Evolutionary conservation across 768 basidiomycete species (phyloP), one percentile per base, ranked within the genome.

Genomic region (Brasilioporus rufonigricans): DNA sequence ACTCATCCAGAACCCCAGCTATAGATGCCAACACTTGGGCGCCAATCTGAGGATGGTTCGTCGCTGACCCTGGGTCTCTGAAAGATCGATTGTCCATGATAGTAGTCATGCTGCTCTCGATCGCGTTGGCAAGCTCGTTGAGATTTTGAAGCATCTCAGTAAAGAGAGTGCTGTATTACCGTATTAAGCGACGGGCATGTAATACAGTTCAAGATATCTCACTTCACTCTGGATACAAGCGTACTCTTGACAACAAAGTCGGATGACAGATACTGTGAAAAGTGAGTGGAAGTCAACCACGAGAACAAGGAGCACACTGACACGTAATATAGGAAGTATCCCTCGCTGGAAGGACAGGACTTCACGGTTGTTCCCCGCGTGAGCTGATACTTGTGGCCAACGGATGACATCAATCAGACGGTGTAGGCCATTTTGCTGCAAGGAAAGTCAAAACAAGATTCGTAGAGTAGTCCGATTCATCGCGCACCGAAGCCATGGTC

Each of bases 301-400:
- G 1, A 33, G 19, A 27, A 38, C 7, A 26, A 29, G 18, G 11
- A 8, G 16, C 18, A 5, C 9, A 55, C 68, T 39, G 55, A 84
- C 85, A 32, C 76, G 69, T n/a, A 87, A 65, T 18, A 87, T 57
- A 0, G 80, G 80, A 7, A 86, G 59, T 56, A 78, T 76, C 0
- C 80, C 84, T 26, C 77, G 68, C 56, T 87, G 83, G 53, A 87
- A 88, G 2, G 86, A 86, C 9, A 87, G 71, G 0, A 63, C 57
- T 0, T 67, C 59, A 0, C 58, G 56, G 45, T 53, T 61, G n/a
- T 69, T 70, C 33, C 73, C 79, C 3, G 76, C 74, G 10, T 56
- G 52, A 3, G 65, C 61, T 12, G 75, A 75, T 27, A 86, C 76
- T 2, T 63, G 57, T 0, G 71, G 62, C 75, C 78, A 84, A 6